Percentiles rank a stretch among this genome's conserved stretches.
These are phyloP conservation scores for Poa pratensis DNA, from an alignment of 176 grass and related monocot genomes.

Conservation along the genomic window DNA sequence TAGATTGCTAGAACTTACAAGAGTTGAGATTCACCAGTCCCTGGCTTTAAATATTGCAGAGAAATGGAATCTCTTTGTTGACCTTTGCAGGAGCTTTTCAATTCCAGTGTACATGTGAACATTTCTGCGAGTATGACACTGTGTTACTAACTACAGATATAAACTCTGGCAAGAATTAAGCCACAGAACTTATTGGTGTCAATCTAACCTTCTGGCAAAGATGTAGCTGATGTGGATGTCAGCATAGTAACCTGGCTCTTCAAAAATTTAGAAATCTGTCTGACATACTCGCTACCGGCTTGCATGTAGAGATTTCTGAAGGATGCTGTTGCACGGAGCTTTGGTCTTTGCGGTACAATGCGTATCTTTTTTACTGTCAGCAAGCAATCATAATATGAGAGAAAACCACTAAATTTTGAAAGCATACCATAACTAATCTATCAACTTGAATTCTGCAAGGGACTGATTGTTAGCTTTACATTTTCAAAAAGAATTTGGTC, in stretches of 20 bases:
- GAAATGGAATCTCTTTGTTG: slow-evolving; percentile 59
- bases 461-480: neutral
- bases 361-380: slow-evolving; percentile 84
- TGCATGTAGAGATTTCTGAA: slow-evolving; percentile 81
- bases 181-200: neutral
- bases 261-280: slow-evolving; percentile 72
- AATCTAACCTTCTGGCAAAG: slow-evolving; percentile 71
- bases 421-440: neutral
- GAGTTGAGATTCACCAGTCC: slow-evolving; percentile 86
- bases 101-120: slow-evolving; percentile 70
- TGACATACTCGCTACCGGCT: slow-evolving; percentile 84
- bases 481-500: neutral
- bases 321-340: slow-evolving; percentile 70
- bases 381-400: slow-evolving; percentile 30
- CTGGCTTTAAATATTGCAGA: slow-evolving; percentile 72
- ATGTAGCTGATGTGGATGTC: slow-evolving; percentile 64
- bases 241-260: slow-evolving; percentile 84
- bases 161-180: neutral
- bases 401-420: neutral
- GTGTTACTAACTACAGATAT: slow-evolving; percentile 28
- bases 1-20: slow-evolving; percentile 68
- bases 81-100: slow-evolving; percentile 73
- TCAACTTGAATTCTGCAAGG: slow-evolving; percentile 9
- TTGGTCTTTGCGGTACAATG: slow-evolving; percentile 67
- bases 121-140: slow-evolving; percentile 53